Evolutionary conservation across 306 rosid genomes (phyloP).

Genomic region (Psophocarpus tetragonolobus): DNA sequence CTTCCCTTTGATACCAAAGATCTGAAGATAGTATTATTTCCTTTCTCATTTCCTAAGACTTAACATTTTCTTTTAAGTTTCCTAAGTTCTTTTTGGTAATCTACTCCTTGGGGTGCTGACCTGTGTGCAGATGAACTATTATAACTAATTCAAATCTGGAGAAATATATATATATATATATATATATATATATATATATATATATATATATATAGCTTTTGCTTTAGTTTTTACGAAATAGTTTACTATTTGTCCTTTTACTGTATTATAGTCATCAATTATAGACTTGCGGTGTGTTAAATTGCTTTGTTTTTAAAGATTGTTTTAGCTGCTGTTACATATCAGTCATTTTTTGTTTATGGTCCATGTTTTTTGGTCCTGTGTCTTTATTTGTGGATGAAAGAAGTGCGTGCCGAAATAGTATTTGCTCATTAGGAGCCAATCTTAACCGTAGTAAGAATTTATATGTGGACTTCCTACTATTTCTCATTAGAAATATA

Average conservation of each 20-base stretch:
- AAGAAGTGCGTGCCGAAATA: neutral
- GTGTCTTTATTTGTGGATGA: neutral
- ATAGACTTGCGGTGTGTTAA: neutral
- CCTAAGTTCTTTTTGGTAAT: neutral
- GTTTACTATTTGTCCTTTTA: neutral
- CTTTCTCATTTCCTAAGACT: neutral
- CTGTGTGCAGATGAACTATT: neutral
- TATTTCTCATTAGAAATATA: slow-evolving; percentile 20
- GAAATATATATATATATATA: too few species aligned
- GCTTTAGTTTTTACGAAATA: neutral
- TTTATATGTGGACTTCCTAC: neutral
- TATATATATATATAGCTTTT: neutral
- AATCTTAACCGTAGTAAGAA: slow-evolving; percentile 2
- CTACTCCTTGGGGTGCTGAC: neutral
- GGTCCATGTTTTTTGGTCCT: neutral
- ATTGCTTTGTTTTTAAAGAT: neutral
- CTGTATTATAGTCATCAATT: neutral
- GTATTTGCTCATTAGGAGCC: slow-evolving; percentile 2
- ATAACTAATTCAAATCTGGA: neutral
- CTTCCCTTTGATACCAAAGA: neutral
- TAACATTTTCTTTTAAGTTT: neutral
- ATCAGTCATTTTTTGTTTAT: too few species aligned
- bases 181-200: neutral
- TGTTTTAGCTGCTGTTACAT: too few species aligned
- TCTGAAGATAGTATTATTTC: neutral